phyloP scores from a whole-genome alignment of 257 asterid genomes.

The Cordia subcordata region DNA sequence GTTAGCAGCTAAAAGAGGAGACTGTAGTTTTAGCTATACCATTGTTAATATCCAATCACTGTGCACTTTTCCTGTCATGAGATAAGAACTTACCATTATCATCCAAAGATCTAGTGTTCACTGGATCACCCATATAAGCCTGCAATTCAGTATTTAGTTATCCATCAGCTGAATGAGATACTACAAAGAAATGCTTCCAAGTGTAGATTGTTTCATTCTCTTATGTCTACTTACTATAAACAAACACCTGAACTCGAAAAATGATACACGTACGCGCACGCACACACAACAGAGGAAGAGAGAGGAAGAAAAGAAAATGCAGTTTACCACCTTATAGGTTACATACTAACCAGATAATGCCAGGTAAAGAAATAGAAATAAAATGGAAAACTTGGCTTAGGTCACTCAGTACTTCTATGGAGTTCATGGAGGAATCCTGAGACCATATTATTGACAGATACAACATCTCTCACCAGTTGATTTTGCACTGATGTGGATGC shows the following conservation, averaged over 20 bases:
- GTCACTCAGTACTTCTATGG: no score
- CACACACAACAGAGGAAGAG: no score
- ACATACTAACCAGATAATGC: no score
- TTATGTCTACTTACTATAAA: no score
- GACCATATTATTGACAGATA: neutral
- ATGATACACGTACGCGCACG: no score
- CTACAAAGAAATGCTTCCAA: neutral
- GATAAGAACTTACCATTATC: slow-evolving; percentile 19
- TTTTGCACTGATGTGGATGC: slow-evolving; percentile 9
- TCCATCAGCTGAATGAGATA: slow-evolving; percentile 1
- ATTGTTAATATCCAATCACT: slow-evolving; percentile 15
- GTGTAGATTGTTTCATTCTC: neutral
- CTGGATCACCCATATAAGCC: slow-evolving; percentile 19
- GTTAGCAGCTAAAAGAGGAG: neutral
- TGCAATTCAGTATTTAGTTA: slow-evolving; percentile 8
- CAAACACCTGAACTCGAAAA: no score
- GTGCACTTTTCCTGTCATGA: slow-evolving; percentile 10
- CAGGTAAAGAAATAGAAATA: no score
- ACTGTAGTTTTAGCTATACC: slow-evolving; percentile 9
- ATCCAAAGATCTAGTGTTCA: slow-evolving; percentile 14
- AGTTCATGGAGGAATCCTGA: no score
- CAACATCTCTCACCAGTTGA: slow-evolving; percentile 9
- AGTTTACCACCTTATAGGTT: no score
- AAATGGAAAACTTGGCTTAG: no score
- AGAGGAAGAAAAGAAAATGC: no score